Evolutionary conservation across 306 rosid species (phyloP), one percentile per base, ranked within the genome.

Genomic region (Vachellia pachyceras): DNA sequence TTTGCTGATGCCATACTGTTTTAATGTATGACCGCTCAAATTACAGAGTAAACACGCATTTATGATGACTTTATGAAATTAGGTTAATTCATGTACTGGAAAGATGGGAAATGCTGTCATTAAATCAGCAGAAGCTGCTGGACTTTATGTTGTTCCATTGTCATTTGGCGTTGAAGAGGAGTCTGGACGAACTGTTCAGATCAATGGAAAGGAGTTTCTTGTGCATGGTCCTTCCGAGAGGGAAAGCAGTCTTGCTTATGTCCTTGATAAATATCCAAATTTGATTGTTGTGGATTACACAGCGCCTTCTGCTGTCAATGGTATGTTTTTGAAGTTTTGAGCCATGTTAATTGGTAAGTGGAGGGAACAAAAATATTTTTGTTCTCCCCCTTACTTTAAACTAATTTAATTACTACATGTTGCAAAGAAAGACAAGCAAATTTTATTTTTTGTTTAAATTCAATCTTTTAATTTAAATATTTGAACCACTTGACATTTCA

Each of bases 61-160:
- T 68, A 46, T 55, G 55, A 49, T 50, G 29, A 69, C 50, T 69
- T 42, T 44, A 20, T 73, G 55, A 10, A 71, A 66, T 57, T 81
- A 93, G 98, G 94, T 95, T 57, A 93, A 92, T 86, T 92, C 97
- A 23, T 95, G 98, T 75, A 81, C 91, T 54, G 98, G 98, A 18
- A 95, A 92, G 81, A 95, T 93, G 98, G 99, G 98, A 44, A 84
- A 85, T 85, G 93, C 97, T 29, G 94, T 93, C 44, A 90, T 93
- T 75, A 85, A 82, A 74, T 97, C 94, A 39, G 98, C 97, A 11
- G 92, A 91, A 71, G 88, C 97, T 82, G 97, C 97, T 15, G 99
- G 99, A 72, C 77, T 93, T 69, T 29, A 85, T 79, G 82, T 95
- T 85, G 91, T 93, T 73, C 99, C 97, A 6, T 79, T 88, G 41